A percentile compares a stretch with the other conserved stretches of the same genome.
phyloP scores from a whole-genome alignment of 1,284 basidiomycete genomes.

The Ceratorhiza oryzae-sativae region DNA sequence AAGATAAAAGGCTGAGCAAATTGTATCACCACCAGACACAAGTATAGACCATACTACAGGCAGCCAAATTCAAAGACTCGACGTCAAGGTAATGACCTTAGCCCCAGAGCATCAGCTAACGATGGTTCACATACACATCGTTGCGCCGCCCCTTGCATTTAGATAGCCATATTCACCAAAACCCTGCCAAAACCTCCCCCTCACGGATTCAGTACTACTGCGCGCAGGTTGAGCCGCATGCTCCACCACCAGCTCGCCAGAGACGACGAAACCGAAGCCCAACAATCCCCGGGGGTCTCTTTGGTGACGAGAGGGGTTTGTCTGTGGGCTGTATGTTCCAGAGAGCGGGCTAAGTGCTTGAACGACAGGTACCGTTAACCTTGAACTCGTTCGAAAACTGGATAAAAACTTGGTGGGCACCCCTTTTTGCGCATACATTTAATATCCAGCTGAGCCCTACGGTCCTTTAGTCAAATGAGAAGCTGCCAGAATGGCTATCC shows the following conservation, averaged over 20 bases:
- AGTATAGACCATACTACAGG: slow-evolving; percentile 20
- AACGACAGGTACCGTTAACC: not conserved
- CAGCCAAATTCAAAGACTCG: too few species aligned
- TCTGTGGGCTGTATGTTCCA: too few species aligned
- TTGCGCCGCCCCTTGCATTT: slow-evolving; percentile 1
- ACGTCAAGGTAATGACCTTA: too few species aligned
- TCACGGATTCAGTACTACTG: not conserved
- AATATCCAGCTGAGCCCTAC: not conserved
- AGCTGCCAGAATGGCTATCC: slow-evolving; percentile 21
- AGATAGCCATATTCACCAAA: slow-evolving; percentile 1
- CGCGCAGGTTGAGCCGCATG: not conserved
- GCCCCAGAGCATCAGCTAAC: too few species aligned
- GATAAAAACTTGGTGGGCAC: not conserved
- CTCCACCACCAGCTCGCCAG: not conserved
- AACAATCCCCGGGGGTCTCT: not conserved
- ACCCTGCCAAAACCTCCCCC: not conserved
- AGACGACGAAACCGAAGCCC: slow-evolving; percentile 1
- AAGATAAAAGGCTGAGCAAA: not conserved
- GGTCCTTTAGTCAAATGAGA: slow-evolving; percentile 13
- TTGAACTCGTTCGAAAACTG: slow-evolving; percentile 1
- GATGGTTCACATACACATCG: not conserved
- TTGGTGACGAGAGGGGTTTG: slow-evolving; percentile 19
- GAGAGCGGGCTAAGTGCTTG: too few species aligned
- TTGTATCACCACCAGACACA: not conserved
- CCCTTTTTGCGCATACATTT: slow-evolving; percentile 27